These are phyloP conservation scores for Fusarium verrucosum DNA, from an alignment of 2,329 filamentous ascomycete species.

Conservation along the genomic window DNA sequence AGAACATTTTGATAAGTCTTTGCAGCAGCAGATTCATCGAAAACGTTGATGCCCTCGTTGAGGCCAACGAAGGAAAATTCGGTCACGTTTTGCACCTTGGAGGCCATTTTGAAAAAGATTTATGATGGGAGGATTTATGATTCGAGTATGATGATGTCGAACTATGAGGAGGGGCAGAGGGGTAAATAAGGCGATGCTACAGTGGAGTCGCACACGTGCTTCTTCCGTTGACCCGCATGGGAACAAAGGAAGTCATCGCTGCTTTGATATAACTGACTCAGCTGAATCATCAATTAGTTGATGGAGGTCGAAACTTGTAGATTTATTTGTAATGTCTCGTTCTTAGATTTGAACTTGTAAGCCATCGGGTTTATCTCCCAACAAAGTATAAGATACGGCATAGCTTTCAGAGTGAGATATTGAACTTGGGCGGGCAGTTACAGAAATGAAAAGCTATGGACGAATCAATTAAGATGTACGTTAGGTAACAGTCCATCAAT, in stretches of 20 bases:
- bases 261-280: neutral
- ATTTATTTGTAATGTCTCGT: too few species aligned
- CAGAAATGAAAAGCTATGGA: too few species aligned
- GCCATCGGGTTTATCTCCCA: neutral
- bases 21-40: constrained; percentile 23
- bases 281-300: rapidly evolving
- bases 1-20: constrained; percentile 30
- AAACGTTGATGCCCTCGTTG: constrained; percentile 28
- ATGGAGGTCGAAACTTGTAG: neutral
- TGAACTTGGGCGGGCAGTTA: too few species aligned
- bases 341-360: neutral
- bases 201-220: constrained; percentile 22
- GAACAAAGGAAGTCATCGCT: constrained; percentile 17
- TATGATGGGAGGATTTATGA: neutral
- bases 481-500: too few species aligned
- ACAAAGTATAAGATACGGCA: too few species aligned
- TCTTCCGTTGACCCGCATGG: constrained; percentile 35
- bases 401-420: too few species aligned
- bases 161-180: constrained; percentile 11
- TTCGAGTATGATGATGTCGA: neutral
- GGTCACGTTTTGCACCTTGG: constrained; percentile 32
- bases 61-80: constrained; percentile 37
- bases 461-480: too few species aligned
- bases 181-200: constrained; percentile 25
- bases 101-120: constrained; percentile 17